phyloP scores from a whole-genome alignment of 495 filamentous ascomycete genomes.

The Tuber magnatum region DNA sequence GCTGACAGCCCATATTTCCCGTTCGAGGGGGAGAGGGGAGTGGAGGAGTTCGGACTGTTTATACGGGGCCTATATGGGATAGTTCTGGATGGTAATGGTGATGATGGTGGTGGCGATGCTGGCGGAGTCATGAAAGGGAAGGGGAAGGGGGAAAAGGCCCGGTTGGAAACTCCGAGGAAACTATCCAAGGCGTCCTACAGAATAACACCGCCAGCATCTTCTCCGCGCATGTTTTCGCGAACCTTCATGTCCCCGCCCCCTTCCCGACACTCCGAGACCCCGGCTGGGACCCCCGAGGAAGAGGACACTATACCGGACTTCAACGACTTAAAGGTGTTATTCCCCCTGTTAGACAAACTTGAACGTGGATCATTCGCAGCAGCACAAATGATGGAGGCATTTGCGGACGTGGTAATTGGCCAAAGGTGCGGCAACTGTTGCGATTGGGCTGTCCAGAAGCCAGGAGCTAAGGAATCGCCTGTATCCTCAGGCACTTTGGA shows the following conservation, averaged over 20 bases:
- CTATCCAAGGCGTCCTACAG: background rate
- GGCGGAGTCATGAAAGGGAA: background rate
- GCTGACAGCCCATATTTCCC: slow-evolving; percentile 9
- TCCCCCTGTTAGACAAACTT: slow-evolving; percentile 20
- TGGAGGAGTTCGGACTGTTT: slow-evolving; percentile 5
- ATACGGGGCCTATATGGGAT: slow-evolving; percentile 1
- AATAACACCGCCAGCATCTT: slow-evolving; percentile 5
- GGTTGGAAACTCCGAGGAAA: slow-evolving; percentile 6
- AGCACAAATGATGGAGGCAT: slow-evolving; percentile 21
- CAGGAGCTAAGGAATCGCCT: background rate
- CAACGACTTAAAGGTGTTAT: slow-evolving; percentile 15
- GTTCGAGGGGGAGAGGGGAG: slow-evolving; percentile 17
- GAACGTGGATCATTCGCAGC: slow-evolving; percentile 21
- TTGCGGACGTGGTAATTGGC: slow-evolving; percentile 17
- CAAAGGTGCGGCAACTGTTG: background rate
- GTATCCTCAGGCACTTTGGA: background rate
- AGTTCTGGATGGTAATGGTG: slow-evolving; percentile 4
- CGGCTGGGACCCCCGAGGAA: background rate
- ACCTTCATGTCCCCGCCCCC: background rate
- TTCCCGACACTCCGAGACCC: background rate
- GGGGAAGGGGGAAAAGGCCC: background rate
- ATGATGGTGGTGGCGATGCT: background rate
- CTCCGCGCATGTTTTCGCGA: background rate
- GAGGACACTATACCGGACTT: slow-evolving; percentile 14
- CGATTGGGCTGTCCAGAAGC: background rate